Base-by-base conservation (phyloP, 495 filamentous ascomycete species). In the Aspergillus funiculosus region DNA sequence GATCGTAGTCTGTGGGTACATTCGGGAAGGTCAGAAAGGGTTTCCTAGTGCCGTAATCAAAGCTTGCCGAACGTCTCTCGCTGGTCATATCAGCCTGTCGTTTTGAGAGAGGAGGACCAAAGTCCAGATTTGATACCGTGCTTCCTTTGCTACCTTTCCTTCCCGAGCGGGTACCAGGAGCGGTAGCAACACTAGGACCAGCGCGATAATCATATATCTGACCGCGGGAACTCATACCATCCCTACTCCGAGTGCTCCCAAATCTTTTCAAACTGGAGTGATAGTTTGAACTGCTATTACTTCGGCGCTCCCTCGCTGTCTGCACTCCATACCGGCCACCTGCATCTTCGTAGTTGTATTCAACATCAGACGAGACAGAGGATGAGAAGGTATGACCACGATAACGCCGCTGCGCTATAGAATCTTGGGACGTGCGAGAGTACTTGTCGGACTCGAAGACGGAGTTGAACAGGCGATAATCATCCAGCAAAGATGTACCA, bases 271-370 rank as follows among this genome's bases (percentile, higher is more conserved):
- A 59, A n/a, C 73, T 68, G 6, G 74, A 69, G 31, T 80, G 82
- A 53, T 84, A 81, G 52, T 82, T 81, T 0, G 87, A 87, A 63
- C 84, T 87, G 69, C 86, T 92, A 58, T 87, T 86, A 65, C 87
- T 94, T 34, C 87, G 77, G 39, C 83, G 77, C 7, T 80, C 78
- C 17, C 82, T 60, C 22, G 54, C 53, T 0, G 58, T 58, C n/a
- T 58, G 77, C 24, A 81, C 78, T 31, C 65, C 70, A 26, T 86
- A 85, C 32, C 80, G 75, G 43, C 74, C 72, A 52, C 71, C 81
- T 5, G 76, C 67, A 48, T 86, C 79, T 50, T 87, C 82, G 35
- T 79, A 77, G n/a, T 63, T 71, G 22, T 80, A 82, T 40, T 88
- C 83, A 29, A 79, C 79, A 50, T 88, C 87, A 39, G 86, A 89